Evolutionary conservation across 2,329 filamentous ascomycete genomes (phyloP).

Genomic region (Fusarium algeriense): DNA sequence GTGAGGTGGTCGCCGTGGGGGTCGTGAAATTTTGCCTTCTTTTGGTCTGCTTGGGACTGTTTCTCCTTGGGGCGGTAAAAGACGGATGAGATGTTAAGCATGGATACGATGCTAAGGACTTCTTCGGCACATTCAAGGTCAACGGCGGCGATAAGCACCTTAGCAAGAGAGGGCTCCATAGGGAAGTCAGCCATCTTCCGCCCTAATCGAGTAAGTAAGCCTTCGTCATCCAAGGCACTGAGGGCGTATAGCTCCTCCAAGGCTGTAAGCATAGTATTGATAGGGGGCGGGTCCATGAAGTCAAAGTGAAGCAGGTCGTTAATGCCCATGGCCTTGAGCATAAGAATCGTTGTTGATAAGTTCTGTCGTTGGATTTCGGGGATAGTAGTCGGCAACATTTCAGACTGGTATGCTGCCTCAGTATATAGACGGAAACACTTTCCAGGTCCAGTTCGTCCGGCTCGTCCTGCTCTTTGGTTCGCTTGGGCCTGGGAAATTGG

Average conservation of each 20-base stretch:
- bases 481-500: constrained; percentile 98
- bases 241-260: constrained; percentile 95
- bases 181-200: constrained; percentile 99
- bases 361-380: constrained; percentile 98
- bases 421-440: constrained; percentile 98
- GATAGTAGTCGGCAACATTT: constrained; percentile 96
- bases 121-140: constrained; percentile 93
- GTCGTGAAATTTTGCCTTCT: constrained; percentile 98
- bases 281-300: constrained; percentile 98
- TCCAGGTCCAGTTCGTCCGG: constrained; percentile 92
- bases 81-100: constrained; percentile 87
- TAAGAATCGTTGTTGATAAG: constrained; percentile 90
- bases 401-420: constrained; percentile 92
- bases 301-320: constrained; percentile 97
- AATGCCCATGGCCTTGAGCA: constrained; percentile 99
- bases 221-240: constrained; percentile 93
- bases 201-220: constrained; percentile 88
- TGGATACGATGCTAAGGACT: constrained; percentile 92
- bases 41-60: constrained; percentile 94
- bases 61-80: constrained; percentile 99
- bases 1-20: constrained; percentile 95
- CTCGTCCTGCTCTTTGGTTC: constrained; percentile 91
- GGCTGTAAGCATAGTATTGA: constrained; percentile 97
- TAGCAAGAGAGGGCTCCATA: constrained; percentile 94
- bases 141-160: constrained; percentile 88